Conservation (phyloP, 1,284 basidiomycete species). For the Kalmanozyma brasiliensis region DNA sequence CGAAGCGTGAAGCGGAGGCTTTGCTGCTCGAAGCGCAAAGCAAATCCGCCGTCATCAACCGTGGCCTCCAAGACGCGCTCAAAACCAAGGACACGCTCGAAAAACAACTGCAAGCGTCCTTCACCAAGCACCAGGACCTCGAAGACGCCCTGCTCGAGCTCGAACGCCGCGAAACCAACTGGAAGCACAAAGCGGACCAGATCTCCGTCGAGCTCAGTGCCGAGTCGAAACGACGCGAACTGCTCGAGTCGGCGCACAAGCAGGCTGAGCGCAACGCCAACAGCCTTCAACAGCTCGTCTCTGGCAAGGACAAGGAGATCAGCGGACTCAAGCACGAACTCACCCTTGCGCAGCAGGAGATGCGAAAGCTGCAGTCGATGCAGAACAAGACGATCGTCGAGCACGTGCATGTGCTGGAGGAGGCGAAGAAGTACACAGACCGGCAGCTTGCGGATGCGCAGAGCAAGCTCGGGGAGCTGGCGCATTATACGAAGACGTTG, state of each 20-base stretch:
- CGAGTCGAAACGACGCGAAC: constrained; percentile 65
- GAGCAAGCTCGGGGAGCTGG: constrained; percentile 78
- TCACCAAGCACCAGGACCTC: constrained; percentile 67
- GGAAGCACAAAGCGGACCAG: constrained; percentile 59
- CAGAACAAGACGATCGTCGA: constrained; percentile 99
- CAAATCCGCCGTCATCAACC: constrained; percentile 50
- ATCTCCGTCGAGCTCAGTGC: constrained; percentile 51
- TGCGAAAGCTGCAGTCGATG: constrained; percentile 71
- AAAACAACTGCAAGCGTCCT: constrained; percentile 78
- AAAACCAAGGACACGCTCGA: constrained; percentile 71
- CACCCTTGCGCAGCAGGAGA: constrained; percentile 76
- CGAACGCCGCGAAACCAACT: constrained; percentile 47
- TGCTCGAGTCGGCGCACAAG: constrained; percentile 69
- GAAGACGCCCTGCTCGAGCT: constrained; percentile 60
- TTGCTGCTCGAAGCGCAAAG: constrained; percentile 82
- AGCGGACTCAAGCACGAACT: constrained; percentile 82
- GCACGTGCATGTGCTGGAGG: constrained; percentile 96
- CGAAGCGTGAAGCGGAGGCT: constrained; percentile 77
- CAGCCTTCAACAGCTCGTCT: constrained; percentile 77
- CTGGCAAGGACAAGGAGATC: constrained; percentile 82
- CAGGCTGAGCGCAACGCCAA: constrained; percentile 72
- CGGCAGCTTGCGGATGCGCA: constrained; percentile 86
- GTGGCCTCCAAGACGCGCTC: constrained; percentile 41
- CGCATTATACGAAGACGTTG: constrained; percentile 81
- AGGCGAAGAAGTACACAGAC: constrained; percentile 95